Base-by-base conservation (phyloP, 1,284 basidiomycete species). In the Agroathelia rolfsii region DNA sequence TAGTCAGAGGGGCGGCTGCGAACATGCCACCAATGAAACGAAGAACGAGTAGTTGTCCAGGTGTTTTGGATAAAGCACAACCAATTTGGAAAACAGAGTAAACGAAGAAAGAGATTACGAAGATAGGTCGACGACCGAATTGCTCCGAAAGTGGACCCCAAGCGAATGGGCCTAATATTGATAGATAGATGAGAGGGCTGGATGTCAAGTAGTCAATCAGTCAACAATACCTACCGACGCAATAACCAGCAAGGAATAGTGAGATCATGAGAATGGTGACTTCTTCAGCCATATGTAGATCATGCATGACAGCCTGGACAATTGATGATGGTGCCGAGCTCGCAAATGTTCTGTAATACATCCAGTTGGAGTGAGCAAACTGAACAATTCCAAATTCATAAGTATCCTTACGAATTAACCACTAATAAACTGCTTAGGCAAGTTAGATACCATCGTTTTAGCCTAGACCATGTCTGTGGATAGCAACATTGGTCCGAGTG, bases 11-110 rank as follows among this genome's bases (percentile, higher is more conserved):
- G 17, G 58, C 55, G 11, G 64, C 59, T 26, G 65, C 66, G 45
- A 82, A 83, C 2, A 60, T 62, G 0, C 81, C 80, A 2, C 72
- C 67, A 4, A 85, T 49, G 53, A 85, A 79, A 11, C 81, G 68
- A 53, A 83, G 77, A 19, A 76, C 54, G 24, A 86, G 61, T 34
- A 85, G 59, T 0, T 67, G 56, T 4, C 62, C 71, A 0, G 69
- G 72, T 50, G 80, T 83, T 18, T 62, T 56, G 0, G 74, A 58
- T 1, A 84, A 58, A 2, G 79, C 79, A 33, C 69, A 70, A 12
- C 71, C 66, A 33, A 58, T 51, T 61, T 1, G 62, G 52, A 13
- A 64, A 34, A 72, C 69, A 13, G 66, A 65, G 56, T 83, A 86
- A 14, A 72, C 56, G 36, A 78, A 48, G 50, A 83, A 83, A 3